phyloP scores from a whole-genome alignment of 257 asterid genomes.

The Solanum chaucha region DNA sequence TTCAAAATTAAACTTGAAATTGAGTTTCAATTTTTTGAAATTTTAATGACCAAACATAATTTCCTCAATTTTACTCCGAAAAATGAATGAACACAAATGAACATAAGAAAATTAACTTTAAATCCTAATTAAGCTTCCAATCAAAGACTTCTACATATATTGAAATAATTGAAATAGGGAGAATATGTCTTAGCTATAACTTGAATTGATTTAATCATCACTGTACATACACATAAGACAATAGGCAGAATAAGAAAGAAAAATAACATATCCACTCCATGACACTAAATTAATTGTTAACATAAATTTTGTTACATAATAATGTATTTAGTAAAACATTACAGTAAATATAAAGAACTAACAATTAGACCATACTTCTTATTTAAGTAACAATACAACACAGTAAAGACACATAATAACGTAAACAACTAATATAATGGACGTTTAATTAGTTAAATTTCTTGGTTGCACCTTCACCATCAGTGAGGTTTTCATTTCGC shows the following conservation, averaged over 20 bases:
- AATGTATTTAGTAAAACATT: neutral
- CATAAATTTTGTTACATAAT: neutral
- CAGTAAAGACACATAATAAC: neutral
- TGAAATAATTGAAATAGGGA: too few species aligned
- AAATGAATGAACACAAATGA: too few species aligned
- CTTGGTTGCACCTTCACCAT: neutral
- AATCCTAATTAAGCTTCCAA: too few species aligned
- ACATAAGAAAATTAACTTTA: too few species aligned
- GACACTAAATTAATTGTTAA: neutral
- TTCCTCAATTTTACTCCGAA: too few species aligned
- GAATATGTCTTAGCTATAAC: too few species aligned
- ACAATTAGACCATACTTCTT: neutral
- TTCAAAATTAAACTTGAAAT: too few species aligned
- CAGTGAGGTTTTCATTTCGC: constrained; percentile 18
- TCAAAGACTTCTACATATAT: too few species aligned
- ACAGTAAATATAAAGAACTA: neutral
- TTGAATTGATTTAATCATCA: neutral
- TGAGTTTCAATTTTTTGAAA: too few species aligned
- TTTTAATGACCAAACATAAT: too few species aligned
- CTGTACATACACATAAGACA: too few species aligned
- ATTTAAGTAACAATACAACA: neutral
- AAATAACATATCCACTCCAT: neutral
- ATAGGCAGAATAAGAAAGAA: neutral
- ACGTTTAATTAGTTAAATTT: neutral
- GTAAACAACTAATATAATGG: neutral